Percentiles rank a stretch among this genome's conserved stretches.
phyloP scores from a whole-genome alignment of 2,329 filamentous ascomycete species.

The Aspergillus eucalypticola region DNA sequence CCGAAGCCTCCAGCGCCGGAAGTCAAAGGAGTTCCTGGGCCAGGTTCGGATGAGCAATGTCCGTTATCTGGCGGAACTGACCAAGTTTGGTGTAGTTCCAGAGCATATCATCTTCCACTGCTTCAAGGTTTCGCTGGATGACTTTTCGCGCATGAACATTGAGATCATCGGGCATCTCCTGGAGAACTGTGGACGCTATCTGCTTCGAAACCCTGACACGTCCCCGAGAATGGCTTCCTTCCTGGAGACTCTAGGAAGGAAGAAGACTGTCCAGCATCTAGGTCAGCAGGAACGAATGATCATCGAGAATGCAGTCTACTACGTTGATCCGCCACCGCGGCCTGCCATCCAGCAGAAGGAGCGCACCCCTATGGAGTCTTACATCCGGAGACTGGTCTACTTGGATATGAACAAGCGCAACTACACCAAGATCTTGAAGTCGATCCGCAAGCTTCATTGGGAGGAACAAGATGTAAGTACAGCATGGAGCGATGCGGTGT shows the following conservation, averaged over 20 bases:
- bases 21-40: constrained; percentile 95
- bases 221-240: constrained; percentile 91
- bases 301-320: constrained; percentile 97
- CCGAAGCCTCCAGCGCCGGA: constrained; percentile 90
- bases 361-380: constrained; percentile 87
- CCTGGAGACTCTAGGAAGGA: constrained; percentile 89
- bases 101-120: constrained; percentile 99
- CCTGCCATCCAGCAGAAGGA: constrained; percentile 97
- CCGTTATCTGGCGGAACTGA: constrained; percentile 94
- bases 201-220: constrained; percentile 89
- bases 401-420: constrained; percentile 91
- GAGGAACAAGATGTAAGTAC: constrained; percentile 77
- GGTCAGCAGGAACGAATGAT: constrained; percentile 97
- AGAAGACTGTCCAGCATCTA: constrained; percentile 93
- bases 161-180: constrained; percentile 96
- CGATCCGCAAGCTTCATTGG: constrained; percentile 95
- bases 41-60: constrained; percentile 93
- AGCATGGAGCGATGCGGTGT: too few relatives aligned
- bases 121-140: constrained; percentile 93
- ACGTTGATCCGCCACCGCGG: constrained; percentile 91
- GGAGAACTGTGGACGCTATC: constrained; percentile 93
- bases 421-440: constrained; percentile 89
- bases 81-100: constrained; percentile 96
- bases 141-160: constrained; percentile 98
- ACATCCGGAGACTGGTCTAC: constrained; percentile 89